Evolutionary conservation across 2,329 filamentous ascomycete genomes (phyloP).

Genomic region (Alternaria ethzedia): DNA sequence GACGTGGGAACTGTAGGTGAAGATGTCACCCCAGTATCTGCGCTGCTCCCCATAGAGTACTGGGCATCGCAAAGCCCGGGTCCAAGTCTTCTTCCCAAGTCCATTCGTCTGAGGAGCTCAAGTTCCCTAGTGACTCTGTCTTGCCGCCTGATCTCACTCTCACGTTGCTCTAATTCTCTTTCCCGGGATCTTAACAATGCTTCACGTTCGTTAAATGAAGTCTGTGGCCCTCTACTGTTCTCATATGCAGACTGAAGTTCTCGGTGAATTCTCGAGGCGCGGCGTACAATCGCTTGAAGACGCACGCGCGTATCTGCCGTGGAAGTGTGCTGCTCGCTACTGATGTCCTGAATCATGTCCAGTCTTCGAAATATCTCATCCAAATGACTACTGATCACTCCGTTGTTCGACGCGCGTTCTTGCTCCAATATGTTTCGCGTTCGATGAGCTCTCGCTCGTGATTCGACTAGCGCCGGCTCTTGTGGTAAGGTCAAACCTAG

Average conservation of each 20-base stretch:
- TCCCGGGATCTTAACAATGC: neutral
- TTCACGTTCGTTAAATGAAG: neutral
- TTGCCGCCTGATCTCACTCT: neutral
- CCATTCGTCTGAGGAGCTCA: neutral
- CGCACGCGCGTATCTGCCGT: neutral
- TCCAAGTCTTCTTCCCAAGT: neutral
- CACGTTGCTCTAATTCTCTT: neutral
- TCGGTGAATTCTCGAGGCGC: neutral
- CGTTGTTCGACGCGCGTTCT: neutral
- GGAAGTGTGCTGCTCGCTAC: neutral
- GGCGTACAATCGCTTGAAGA: constrained; percentile 2
- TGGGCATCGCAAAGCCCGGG: neutral
- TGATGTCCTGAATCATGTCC: neutral
- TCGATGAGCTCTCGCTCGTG: neutral
- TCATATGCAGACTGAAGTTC: neutral
- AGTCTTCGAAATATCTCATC: neutral
- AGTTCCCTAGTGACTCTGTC: neutral
- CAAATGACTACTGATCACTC: neutral
- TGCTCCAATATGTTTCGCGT: neutral
- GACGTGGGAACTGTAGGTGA: neutral
- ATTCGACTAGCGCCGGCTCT: neutral
- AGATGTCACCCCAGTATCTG: neutral
- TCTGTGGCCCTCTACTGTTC: too few species aligned
- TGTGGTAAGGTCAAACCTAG: neutral
- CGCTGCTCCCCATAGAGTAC: neutral